These are phyloP conservation scores for Batkoa obscura DNA, from an alignment of 371 early-diverging fungal genomes.

Conservation along the genomic window DNA sequence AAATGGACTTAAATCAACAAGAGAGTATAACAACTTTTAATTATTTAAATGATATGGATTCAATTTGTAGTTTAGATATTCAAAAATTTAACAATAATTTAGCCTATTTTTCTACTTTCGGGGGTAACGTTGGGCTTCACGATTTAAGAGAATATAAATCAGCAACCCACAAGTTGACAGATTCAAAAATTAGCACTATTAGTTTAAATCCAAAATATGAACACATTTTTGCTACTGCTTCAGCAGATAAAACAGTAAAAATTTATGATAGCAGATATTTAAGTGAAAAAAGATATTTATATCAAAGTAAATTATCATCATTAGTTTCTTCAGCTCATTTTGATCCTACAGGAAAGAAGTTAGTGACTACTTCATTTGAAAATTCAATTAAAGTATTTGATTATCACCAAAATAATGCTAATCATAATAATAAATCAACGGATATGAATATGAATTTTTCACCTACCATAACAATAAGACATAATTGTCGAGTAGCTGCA, in stretches of 20 bases:
- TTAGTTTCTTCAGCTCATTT: slow-evolving; percentile 45
- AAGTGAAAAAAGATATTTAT: too few species aligned
- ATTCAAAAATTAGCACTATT: slow-evolving; percentile 50
- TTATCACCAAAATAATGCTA: neutral
- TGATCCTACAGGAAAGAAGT: slow-evolving; percentile 35
- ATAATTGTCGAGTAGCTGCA: slow-evolving; percentile 11
- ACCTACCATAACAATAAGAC: neutral
- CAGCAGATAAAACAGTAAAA: slow-evolving; percentile 39
- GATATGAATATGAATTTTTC: neutral
- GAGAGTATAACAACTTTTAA: neutral
- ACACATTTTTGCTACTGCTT: slow-evolving; percentile 37
- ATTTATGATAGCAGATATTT: slow-evolving; percentile 48
- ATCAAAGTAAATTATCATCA: slow-evolving; percentile 7
- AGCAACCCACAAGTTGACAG: slow-evolving; percentile 12
- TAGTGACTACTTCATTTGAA: slow-evolving; percentile 19
- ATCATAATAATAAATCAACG: neutral
- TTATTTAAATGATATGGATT: slow-evolving; percentile 13
- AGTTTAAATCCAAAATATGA: slow-evolving; percentile 37
- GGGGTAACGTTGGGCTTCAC: slow-evolving; percentile 28
- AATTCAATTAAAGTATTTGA: slow-evolving; percentile 10
- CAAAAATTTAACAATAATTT: too few species aligned
- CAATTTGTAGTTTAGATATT: slow-evolving; percentile 6
- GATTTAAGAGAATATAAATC: slow-evolving; percentile 33
- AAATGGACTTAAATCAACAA: slow-evolving; percentile 24
- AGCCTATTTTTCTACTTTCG: slow-evolving; percentile 32